Base-by-base conservation (phyloP, 2,329 filamentous ascomycete genomes). In the Fusarium sp. region DNA sequence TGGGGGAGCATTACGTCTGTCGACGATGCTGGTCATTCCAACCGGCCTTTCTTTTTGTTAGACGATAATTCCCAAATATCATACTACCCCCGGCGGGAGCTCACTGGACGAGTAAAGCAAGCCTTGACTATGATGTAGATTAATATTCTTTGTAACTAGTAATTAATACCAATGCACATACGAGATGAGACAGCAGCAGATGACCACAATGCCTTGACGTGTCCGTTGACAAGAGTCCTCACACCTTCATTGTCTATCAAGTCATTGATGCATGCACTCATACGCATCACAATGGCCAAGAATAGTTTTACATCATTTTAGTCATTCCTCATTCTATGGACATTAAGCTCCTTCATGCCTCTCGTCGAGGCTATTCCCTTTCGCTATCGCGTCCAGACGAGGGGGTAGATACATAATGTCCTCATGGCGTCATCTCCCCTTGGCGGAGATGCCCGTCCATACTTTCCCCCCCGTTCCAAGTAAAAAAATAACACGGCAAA, bases 261-360 rank as follows among this genome's bases (percentile, higher is more conserved):
- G 14, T 8, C 13, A 27, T 16, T 18, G 16, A 54, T 2, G 18
- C 29, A 25, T 33, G 22, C 57, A 50, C 25, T 33, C 16, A 38
- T 33, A 33, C 38, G 45, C 57, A 42, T 10, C 54, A 66, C 45
- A 27, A 22, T 1, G 20, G 20, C 33, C 29, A 6, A 29, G 22
- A 27, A 42, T 57, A 18, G 27, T 62, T 66, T 66, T 68, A 57
- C 59, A 64, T 76, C 68, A 74, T 77, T 71, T 57, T 73, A 60
- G 63, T 77, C 76, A 70, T 79, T 76, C 70, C 69, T 78, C 77
- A 65, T 79, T 76, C 73, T 79, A 79, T 75, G 74, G 67, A 78
- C 74, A 77, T 75, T 65, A 74, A 60, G 57, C 63, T 71, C 68
- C 69, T 70, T 66, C 58, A 35, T 54, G 65, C 62, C 69, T 57